Evolutionary conservation across 73 alveolate species (phyloP), one percentile per base, ranked within the genome.

Genomic region (Effrenium voratum): DNA sequence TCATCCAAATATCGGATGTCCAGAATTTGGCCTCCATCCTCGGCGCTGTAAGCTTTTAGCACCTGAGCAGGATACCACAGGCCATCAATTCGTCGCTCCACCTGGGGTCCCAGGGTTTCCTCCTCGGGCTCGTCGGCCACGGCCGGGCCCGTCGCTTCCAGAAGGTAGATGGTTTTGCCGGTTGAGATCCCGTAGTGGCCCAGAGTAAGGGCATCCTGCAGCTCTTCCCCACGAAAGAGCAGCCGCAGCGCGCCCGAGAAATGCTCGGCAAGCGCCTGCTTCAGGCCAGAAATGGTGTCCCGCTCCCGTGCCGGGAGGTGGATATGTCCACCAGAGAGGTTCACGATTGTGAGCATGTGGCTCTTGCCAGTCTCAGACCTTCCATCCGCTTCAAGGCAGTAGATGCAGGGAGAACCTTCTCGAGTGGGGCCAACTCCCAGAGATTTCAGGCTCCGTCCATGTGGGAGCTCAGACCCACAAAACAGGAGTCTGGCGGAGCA

Each of bases 11-110:
- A 90, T 32, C 68, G 80, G 57, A 90, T 70, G 38, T 90, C 97
- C 32, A 90, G 88, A 73, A 19, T 90, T 76, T 45, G 73, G 24
- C 36, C 75, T 40, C 15, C 76, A 38, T 22, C 80, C 22, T 76
- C 40, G 40, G 6, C 60, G 57, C 16, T 19, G 57, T 38, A 47
- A 72, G n/a, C 76, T 43, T 45, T 90, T 10, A 68, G 60, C 6
- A 90, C 75, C 49, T 45, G 66, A n/a, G 97, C 97, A 66, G 76
- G 97, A 30, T 68, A 90, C 97, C 97, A 90, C 8, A 63, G 32
- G 76, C 88, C 26, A 75, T 90, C 97, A 47, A 90, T 90, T 76
- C 76, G 44, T 26, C 97, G 63, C 76, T 90, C 97, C 0, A 90
- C 44, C 52, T 46, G 43, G 16, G 68, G 68, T 24, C 97, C 95